Evolutionary conservation across 345 rosid species (phyloP), one percentile per base, ranked within the genome.

Genomic region (Jatropha curcas): DNA sequence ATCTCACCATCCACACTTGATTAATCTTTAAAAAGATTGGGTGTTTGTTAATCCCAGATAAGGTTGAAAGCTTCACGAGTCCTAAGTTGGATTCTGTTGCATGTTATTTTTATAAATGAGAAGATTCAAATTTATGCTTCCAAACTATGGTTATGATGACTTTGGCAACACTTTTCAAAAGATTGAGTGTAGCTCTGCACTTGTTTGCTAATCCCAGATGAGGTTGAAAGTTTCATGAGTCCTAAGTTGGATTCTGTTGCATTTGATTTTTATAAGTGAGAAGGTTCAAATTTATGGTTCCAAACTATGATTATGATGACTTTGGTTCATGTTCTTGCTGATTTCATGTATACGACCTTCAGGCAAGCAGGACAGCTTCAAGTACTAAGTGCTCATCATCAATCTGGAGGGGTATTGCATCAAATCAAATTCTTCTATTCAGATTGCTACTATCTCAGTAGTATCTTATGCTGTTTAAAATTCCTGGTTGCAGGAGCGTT

Each of bases 351-450:
- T 68, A 41, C 53, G 34, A 39, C 28, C 68, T 33, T 65, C 79
- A 90, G 98, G 84, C 92, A 89, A 84, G 56, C 93, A 16, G 97
- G 91, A 68, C 84, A 88, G 65, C 97, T 94, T 76, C 91, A 90
- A 82, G 97, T 89, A 80, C 89, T 94, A 43, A 92, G 98, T 72
- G 93, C 97, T 48, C 95, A 92, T 70, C 98, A 94, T 83, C 97
- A 94, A 58, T 94, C 98, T 68, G 98, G 98, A 85, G 98, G 98
- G 93, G 96, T 88, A 87, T 64, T 33, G 11, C 22, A 24, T 43
- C 60, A 62, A 60, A 35, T 53, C 8, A 43, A 35, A 34, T 33
- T 65, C 35, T 48, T 60, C 17, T 4, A 14, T 76, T 76, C 58
- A 63, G 24, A 57, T 34, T 68, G 35, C 68, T 25, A 68, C 66